Evolutionary conservation across 2,329 filamentous ascomycete genomes (phyloP).

Genomic region (Ophiostoma himal-ulmi): DNA sequence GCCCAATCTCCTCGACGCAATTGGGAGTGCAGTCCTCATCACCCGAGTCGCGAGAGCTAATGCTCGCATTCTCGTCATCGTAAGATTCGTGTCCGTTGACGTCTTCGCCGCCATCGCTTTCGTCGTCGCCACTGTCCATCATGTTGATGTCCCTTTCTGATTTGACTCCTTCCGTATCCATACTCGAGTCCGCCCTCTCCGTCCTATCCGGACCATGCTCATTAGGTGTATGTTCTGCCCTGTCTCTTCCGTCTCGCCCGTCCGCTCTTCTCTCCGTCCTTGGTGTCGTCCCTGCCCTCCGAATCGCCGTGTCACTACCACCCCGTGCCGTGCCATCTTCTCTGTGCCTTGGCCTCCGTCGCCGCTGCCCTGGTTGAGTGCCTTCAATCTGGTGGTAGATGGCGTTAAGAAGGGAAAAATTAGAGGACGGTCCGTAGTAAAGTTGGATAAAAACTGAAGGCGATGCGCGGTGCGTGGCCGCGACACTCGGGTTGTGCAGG

Average conservation of each 20-base stretch:
- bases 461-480: constrained; percentile 25
- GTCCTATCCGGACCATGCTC: background rate
- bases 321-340: background rate
- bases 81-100: background rate
- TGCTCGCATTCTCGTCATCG: constrained; percentile 6
- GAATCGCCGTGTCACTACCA: background rate
- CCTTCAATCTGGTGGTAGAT: constrained; percentile 26
- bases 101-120: background rate
- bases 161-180: background rate
- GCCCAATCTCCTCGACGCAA: constrained; percentile 25
- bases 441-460: constrained; percentile 25
- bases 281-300: background rate
- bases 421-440: constrained; percentile 26
- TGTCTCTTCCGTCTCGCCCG: background rate
- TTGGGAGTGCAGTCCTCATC: constrained; percentile 6
- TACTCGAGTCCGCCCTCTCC: background rate
- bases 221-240: background rate
- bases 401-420: constrained; percentile 24
- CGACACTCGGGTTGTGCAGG: constrained; percentile 19
- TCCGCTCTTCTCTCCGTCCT: background rate
- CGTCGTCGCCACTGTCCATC: background rate
- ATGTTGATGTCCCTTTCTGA: background rate
- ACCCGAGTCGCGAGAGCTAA: background rate
- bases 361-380: constrained; percentile 2
- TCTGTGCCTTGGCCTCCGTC: background rate